Evolutionary conservation across 139 green algal species (phyloP).

Genomic region (Chlamydomonas sphaeroides): DNA sequence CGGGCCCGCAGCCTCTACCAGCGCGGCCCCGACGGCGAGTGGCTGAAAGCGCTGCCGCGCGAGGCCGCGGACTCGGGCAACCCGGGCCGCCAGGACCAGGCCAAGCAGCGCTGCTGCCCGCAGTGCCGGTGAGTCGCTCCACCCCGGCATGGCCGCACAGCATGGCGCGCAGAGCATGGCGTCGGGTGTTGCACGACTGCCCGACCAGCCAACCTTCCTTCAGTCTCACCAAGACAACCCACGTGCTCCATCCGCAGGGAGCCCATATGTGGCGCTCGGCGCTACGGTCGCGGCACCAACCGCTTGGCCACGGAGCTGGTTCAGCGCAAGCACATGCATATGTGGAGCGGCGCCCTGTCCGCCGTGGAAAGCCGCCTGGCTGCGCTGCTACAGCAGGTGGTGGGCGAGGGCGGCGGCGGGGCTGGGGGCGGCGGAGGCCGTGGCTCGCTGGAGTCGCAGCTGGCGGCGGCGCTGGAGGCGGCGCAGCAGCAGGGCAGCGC

Average conservation of each 20-base stretch:
- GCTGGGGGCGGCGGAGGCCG: too few species aligned
- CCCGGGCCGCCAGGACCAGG: too few species aligned
- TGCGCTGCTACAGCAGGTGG: background rate
- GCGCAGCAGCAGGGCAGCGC: background rate
- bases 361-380: background rate
- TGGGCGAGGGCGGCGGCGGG: background rate
- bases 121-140: constrained; percentile 20
- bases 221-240: too few species aligned
- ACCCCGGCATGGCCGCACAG: too few species aligned
- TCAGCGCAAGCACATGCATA: constrained; percentile 37
- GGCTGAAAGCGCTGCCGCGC: constrained; percentile 11
- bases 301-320: constrained; percentile 45
- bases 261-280: constrained; percentile 26
- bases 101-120: constrained; percentile 2
- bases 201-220: too few species aligned
- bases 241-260: background rate
- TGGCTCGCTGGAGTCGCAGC: background rate
- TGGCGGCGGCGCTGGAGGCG: background rate
- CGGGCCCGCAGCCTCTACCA: background rate
- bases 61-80: background rate
- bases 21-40: background rate
- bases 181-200: too few species aligned
- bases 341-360: background rate
- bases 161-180: too few species aligned
- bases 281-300: constrained; percentile 54